Evolutionary conservation across 192 early-diverging fungal species (phyloP), one percentile per base, ranked within the genome.

Genomic region (Rhizoclosmatium globosum): DNA sequence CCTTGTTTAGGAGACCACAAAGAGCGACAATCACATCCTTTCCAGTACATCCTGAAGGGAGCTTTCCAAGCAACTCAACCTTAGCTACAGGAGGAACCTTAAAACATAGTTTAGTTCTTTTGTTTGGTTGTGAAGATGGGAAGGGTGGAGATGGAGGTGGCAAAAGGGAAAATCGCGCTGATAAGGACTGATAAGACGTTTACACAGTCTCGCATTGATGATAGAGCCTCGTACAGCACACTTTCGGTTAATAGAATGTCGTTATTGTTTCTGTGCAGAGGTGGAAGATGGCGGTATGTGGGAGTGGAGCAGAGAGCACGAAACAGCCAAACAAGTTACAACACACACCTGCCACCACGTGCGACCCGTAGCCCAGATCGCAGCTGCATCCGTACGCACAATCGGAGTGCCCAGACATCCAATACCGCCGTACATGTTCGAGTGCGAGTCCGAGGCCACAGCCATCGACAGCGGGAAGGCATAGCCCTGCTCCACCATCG

Each of bases 401-500:
- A 99, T 94, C 21, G 98, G 98, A 39, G 98, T 98, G 48, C 98
- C 98, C 65, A 99, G 86, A 62, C 91, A 90, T 45, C 96, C 96
- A 74, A 99, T 92, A 77, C 97, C 98, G 50, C 98, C 98, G 84
- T 99, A 99, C 95, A 98, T 99, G 86, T 99, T 99, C 3, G 98
- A 98, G 81, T 99, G 98, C 4, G 98, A 99, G 83, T 99, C 98
- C 1, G 95, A 97, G 1, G 96, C 98, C 3, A 99, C 97, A 31
- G 95, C 94, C 86, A 99, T 90, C 9, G 96, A 93, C 66, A 91
- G 85, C 1, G 98, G 98, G 82, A 96, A 96, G 2, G 96, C 95
- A 76, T 98, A 97, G 39, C 97, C 98, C 83, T 98, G 95, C 83
- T 99, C 98, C 46, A 98, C 92, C 86, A 99, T 92, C 77, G 98